These are phyloP conservation scores for Pyrus bretschneideri DNA, from an alignment of 306 rosid species.

Conservation along the genomic window DNA sequence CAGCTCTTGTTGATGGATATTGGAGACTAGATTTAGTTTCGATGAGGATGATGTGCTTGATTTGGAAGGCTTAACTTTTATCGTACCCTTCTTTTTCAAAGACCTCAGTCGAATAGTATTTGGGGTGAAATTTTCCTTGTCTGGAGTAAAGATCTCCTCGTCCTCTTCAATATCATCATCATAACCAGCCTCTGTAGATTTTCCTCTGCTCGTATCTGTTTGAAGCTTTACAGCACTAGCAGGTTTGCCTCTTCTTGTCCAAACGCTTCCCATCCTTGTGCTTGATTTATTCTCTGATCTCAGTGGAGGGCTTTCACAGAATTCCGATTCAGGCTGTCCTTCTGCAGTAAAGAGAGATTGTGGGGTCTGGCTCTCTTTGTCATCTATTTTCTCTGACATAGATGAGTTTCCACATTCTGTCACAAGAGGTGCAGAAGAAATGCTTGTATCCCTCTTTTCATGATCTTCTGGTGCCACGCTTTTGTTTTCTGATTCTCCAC, in stretches of 20 bases:
- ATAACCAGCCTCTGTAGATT: constrained; percentile 9
- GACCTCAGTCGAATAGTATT: constrained; percentile 33
- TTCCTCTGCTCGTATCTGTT: constrained; percentile 33
- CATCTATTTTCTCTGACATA: constrained; percentile 9
- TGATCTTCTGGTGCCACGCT: constrained; percentile 7
- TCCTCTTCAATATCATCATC: constrained; percentile 26
- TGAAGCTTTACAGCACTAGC: constrained; percentile 43
- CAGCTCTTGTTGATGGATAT: constrained; percentile 24
- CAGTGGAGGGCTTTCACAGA: constrained; percentile 10
- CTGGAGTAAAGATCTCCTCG: constrained; percentile 47
- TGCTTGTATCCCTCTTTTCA: constrained; percentile 16
- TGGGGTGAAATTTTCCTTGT: constrained; percentile 66
- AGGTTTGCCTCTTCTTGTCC: constrained; percentile 69
- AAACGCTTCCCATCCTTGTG: constrained; percentile 25
- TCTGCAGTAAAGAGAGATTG: constrained; percentile 9
- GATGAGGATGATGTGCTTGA: constrained; percentile 26
- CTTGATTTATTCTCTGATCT: constrained; percentile 20
- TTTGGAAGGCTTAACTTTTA: constrained; percentile 29
- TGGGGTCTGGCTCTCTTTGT: neutral
- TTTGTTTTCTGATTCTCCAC: constrained; percentile 14
- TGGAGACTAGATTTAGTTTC: constrained; percentile 21
- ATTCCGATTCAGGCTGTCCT: constrained; percentile 26
- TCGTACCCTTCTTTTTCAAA: constrained; percentile 39
- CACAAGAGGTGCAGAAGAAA: neutral
- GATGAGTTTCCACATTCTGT: constrained; percentile 11